Percentiles rank a stretch among this genome's conserved stretches.
Evolutionary conservation across 1,139 yeast species (phyloP).

Genomic region (Candida tunisiensis): DNA sequence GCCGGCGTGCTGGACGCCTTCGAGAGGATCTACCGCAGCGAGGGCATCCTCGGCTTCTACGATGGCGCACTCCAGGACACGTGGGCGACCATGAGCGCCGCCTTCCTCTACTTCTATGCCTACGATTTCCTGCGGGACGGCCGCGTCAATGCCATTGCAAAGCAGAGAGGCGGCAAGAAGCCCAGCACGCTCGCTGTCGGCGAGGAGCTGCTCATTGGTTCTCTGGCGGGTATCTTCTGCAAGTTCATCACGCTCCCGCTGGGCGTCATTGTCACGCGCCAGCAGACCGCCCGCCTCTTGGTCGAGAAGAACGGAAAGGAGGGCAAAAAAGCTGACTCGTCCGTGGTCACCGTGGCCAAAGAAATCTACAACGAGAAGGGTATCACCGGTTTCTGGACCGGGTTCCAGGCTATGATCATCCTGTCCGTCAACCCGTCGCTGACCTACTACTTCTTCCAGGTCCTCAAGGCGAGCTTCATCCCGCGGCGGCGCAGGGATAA

Average conservation of each 20-base stretch:
- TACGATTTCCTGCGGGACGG: slow-evolving; percentile 67
- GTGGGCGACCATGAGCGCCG: slow-evolving; percentile 16
- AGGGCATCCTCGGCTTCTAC: slow-evolving; percentile 44
- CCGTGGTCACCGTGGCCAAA: slow-evolving; percentile 19
- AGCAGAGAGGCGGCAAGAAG: slow-evolving; percentile 51
- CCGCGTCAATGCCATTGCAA: slow-evolving; percentile 69
- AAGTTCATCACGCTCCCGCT: slow-evolving; percentile 17
- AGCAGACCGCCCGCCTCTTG: slow-evolving; percentile 13
- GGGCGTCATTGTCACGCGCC: slow-evolving; percentile 17
- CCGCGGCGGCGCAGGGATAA: slow-evolving; percentile 13
- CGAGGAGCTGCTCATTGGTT: slow-evolving; percentile 76
- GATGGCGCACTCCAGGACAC: slow-evolving; percentile 36
- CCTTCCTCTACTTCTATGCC: slow-evolving; percentile 47
- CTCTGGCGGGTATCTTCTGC: slow-evolving; percentile 40
- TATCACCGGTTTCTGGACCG: slow-evolving; percentile 56
- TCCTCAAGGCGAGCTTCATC: slow-evolving; percentile 10
- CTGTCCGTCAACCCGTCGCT: slow-evolving; percentile 63
- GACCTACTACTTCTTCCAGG: slow-evolving; percentile 30
- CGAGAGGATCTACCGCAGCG: slow-evolving; percentile 29
- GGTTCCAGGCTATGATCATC: slow-evolving; percentile 53
- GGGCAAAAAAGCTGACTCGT: not conserved
- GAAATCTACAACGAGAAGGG: slow-evolving; percentile 46
- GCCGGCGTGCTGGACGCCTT: slow-evolving; percentile 44
- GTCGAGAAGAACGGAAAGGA: slow-evolving; percentile 1
- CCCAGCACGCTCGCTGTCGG: slow-evolving; percentile 76